Base-by-base conservation (phyloP, 371 early-diverging fungal genomes). In the Lichtheimia ramosa region DNA sequence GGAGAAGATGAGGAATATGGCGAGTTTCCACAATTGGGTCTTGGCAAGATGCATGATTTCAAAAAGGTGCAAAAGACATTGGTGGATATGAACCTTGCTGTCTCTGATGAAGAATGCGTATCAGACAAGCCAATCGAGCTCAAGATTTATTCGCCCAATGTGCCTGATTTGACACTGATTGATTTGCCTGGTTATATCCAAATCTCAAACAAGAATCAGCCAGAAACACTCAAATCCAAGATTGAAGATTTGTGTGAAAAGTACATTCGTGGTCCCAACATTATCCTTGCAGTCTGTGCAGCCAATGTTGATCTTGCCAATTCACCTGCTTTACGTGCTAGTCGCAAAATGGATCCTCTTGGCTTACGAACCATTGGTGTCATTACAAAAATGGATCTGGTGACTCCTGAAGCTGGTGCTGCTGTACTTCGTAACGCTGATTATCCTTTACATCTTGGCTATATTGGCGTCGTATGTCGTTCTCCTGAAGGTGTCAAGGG, bases 171-270 rank as follows among this genome's bases (percentile, higher is more conserved):
- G 58, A 95, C 96, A 0, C 75, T 99, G 61, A 94, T 99, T 51
- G 99, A 99, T 75, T 75, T 99, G 48, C 99, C 99, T 2, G 99
- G 99, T 5, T 98, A 95, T 76, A 98, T 99, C 61, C 98, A 96
- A 64, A 90, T 98, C n/a, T 91, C 89, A 39, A 95, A 90, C 69
- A 86, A 89, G 52, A 90, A 95, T 61, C 99, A 99, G 73, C 99
- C 99, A 5, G 82, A 86, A 8, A 79, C 87, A 0, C 86, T 99
- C 43, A 98, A 98, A 71, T 84, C 87, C 58, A 92, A 93, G 77
- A 96, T 99, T 70, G 88, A 92, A 23, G 92, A 92, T 41, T 83
- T 99, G 6, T 96, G 98, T 68, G 91, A 96, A 67, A 83, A 89
- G 62, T 99, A 99, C 64, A 92, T 97, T 61, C 78, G 83, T 58